Base-by-base conservation (phyloP, 2,329 filamentous ascomycete genomes). In the Cladosporium sp. region DNA sequence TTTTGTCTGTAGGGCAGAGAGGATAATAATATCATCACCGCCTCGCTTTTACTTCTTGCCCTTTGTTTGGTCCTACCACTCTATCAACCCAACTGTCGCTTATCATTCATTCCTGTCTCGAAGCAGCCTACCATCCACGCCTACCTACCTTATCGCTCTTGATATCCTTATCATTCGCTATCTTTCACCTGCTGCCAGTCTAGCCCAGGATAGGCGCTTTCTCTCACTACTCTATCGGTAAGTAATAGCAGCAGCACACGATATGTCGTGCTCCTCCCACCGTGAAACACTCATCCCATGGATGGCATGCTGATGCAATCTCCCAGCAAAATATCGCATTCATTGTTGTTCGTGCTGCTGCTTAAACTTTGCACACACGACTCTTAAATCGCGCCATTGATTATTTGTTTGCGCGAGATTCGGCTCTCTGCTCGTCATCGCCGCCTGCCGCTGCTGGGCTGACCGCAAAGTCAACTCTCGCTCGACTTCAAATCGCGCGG, bases 101-200 rank as follows among this genome's bases (percentile, higher is more conserved):
- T 16, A 4, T 38, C 36, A 16, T 18, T 38, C 36, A 4, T 38
- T 38, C 13, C 16, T 38, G 36, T 3, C 13, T 16, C 32, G 11
- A 33, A 33, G 6, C 11, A 15, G 13, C 6, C 6, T 35, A 35
- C 32, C 32, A 7, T 3, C 32, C 13, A 35, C 11, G 5, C 6
- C 30, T 33, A 15, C 30, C 32, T n/a, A 35, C 8, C 13, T 4
- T 35, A 16, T 35, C 32, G 12, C 32, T 16, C 33, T 18, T n/a
- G 25, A 20, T 38, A 16, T 16, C 33, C 36, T 40, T 48, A 48
- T 48, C 45, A 25, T 25, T 48, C 45, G 45, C 35, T 48, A 48
- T 48, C 45, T 19, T 16, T 13, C 36, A 12, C 8, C 36, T 22
- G n/a, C n/a, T n/a, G n/a, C n/a, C n/a, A 43, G 25, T n/a, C 32